phyloP scores from a whole-genome alignment of 805 yeast species.

The Kazachstania bromeliacearum region DNA sequence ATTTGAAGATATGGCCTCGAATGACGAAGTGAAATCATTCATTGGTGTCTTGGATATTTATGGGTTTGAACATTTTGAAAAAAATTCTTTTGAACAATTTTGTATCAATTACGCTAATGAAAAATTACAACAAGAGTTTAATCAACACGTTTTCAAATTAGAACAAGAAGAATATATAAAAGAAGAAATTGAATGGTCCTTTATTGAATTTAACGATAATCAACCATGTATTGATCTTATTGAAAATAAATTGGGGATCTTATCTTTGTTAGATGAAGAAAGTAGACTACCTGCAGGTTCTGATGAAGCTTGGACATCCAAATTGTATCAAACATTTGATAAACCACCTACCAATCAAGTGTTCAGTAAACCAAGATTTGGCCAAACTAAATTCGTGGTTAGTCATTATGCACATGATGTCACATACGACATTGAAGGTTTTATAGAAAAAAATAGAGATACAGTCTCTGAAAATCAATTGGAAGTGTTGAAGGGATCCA shows the following conservation, averaged over 20 bases:
- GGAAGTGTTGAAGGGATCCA: slow-evolving; percentile 66
- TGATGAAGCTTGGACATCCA: slow-evolving; percentile 86
- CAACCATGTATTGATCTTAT: slow-evolving; percentile 93
- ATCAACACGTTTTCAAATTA: slow-evolving; percentile 92
- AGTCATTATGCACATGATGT: slow-evolving; percentile 94
- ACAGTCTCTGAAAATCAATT: slow-evolving; percentile 93
- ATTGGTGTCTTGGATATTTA: slow-evolving; percentile 96
- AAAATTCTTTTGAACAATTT: slow-evolving; percentile 92
- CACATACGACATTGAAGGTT: slow-evolving; percentile 84
- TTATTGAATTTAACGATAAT: slow-evolving; percentile 90
- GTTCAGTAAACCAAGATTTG: slow-evolving; percentile 90
- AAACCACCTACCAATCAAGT: slow-evolving; percentile 67
- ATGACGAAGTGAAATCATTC: slow-evolving; percentile 62
- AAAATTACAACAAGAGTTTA: slow-evolving; percentile 93
- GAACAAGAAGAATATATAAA: slow-evolving; percentile 92
- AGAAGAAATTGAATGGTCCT: slow-evolving; percentile 95
- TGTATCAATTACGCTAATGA: slow-evolving; percentile 97
- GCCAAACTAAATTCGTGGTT: slow-evolving; percentile 81
- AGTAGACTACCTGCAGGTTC: slow-evolving; percentile 88
- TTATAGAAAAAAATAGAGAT: slow-evolving; percentile 93
- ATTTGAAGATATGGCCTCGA: slow-evolving; percentile 44
- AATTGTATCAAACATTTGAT: slow-evolving; percentile 76
- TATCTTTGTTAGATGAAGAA: slow-evolving; percentile 88
- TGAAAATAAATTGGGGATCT: slow-evolving; percentile 79
- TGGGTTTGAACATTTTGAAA: slow-evolving; percentile 93